Evolutionary conservation across 169 alveolate genomes (phyloP), one percentile per base, ranked within the genome.

Genomic region (Eimeria brunetti): DNA sequence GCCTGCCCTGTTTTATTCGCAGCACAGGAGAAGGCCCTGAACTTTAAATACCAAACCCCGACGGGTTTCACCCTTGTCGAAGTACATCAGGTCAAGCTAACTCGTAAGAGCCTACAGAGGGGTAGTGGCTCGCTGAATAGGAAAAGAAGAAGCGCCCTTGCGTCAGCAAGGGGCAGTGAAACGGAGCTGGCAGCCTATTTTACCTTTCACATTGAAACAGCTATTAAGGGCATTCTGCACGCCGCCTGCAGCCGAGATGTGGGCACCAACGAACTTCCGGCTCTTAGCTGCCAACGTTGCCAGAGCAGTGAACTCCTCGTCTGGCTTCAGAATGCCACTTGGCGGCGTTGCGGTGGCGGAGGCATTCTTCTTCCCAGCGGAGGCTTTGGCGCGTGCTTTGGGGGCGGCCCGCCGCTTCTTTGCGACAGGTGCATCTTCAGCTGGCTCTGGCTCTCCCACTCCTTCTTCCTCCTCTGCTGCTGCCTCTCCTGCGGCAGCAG

Each of bases 171-270:
- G 51, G 51, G 33, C 14, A 9, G 49, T 24, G 71, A 1, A 56
- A n/a, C n/a, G 22, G 53, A 71, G 7, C 33, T 20, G 1, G 18
- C n/a, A 69, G 91, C 27, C 53, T 12, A 8, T 12, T 92, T 62
- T 56, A 95, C 98, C 98, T n/a, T 97, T 96, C 16, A 97, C 96
- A 89, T 97, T 97, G 96, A 97, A 96, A n/a, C 98, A 97, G 91
- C 97, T 98, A 6, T 88, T 69, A 12, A 97, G 98, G 4, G 98
- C 97, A 85, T 97, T 95, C 67, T 98, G 98, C 33, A 97, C 98
- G 69, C 99, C 99, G 14, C 99, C 99, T 41, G 99, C 95, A 3
- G 99, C 98, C 12, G 99, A 97, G 46, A 98, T 97, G 85, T 98
- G 99, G 27, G 99, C 99, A 30, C 99, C 99, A 24, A 98, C 96